Base-by-base conservation (phyloP, 2,329 filamentous ascomycete genomes). In the Colletotrichum salicis region DNA sequence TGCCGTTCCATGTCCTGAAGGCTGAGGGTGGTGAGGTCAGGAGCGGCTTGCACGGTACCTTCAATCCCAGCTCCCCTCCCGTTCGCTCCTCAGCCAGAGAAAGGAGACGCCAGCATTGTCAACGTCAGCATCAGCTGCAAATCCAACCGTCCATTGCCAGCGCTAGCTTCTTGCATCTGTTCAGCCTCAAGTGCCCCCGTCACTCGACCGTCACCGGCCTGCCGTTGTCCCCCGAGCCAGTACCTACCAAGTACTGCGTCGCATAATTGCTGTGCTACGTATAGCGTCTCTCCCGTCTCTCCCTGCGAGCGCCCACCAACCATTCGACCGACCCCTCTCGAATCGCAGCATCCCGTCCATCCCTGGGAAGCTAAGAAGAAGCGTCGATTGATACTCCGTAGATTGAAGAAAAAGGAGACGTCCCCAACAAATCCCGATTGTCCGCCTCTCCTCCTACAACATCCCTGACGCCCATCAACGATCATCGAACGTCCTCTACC, bases 81-180 rank as follows among this genome's bases (percentile, higher is more conserved):
- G 41, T 19, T 45, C 19, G 7, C 22, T 48, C 13, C n/a, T 19
- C 29, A 54, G 60, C n/a, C 60, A 35, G 27, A 5, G n/a, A 37
- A 4, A 48, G 41, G 8, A n/a, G 41, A 48, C 41, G 41, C 7
- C 41, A n/a, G 45, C 7, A 37, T 13, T 41, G 48, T 19, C 22
- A 63, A 54, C 31, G 59, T 62, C 60, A 48, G 60, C 31, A 37
- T 63, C 31, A 37, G 45, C 51, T 52, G 60, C 45, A 29, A 35
- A 62, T 29, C 6, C 41, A 10, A 48, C n/a, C n/a, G 19, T 22
- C 41, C 19, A 48, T 48, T 8, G 41, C 41, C 19, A 8, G 41
- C 19, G n/a, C 19, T 48, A 48, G 19, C 37, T 41, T 41, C 41
- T 48, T 48, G 41, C 41, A 22, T 48, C 41, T 7, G n/a, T 51